Evolutionary conservation across 495 filamentous ascomycete species (phyloP), one percentile per base, ranked within the genome.

Genomic region (Terfezia boudieri): DNA sequence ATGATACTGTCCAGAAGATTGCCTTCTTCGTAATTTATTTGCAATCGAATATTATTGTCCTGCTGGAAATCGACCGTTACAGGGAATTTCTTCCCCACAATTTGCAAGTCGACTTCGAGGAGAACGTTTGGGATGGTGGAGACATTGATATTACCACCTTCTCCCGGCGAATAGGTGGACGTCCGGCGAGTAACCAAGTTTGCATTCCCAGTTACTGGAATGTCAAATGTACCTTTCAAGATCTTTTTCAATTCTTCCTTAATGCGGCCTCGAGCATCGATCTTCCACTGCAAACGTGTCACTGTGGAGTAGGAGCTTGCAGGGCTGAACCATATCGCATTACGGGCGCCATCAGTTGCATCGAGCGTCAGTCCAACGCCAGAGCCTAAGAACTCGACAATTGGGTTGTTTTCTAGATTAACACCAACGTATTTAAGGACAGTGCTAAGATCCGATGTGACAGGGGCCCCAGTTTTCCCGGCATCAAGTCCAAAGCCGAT

Each of bases 291-390:
- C 41, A 62, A 53, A 10, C 60, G 52, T 17, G 59, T 16, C 9
- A 51, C 57, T 12, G 58, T 60, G 20, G 35, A 16, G 35, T 35
- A 51, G 32, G 10, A 37, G 2, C 37, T 43, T 20, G 23, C n/a
- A 2, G 60, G 59, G 43, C 58, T 49, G 26, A 62, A 62, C 60
- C 60, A 62, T 10, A 62, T 23, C 8, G 55, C 60, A 36, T 62
- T 62, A 4, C 55, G 49, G 23, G 9, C 10, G 35, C 26, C 35
- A 14, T 46, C 17, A 20, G 17, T 14, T 20, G 41, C 41, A 14
- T 46, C 41, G 12, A 55, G 53, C 8, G 41, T 54, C 20, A 50
- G 37, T 12, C 36, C n/a, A 12, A 56, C 14, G 4, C 23, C 11
- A 8, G 37, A 22, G 36, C 57, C 48, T 11, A 51, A 37, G 26